Conservation (phyloP, 1,284 basidiomycete species). For the Fomitopsis betulina region DNA sequence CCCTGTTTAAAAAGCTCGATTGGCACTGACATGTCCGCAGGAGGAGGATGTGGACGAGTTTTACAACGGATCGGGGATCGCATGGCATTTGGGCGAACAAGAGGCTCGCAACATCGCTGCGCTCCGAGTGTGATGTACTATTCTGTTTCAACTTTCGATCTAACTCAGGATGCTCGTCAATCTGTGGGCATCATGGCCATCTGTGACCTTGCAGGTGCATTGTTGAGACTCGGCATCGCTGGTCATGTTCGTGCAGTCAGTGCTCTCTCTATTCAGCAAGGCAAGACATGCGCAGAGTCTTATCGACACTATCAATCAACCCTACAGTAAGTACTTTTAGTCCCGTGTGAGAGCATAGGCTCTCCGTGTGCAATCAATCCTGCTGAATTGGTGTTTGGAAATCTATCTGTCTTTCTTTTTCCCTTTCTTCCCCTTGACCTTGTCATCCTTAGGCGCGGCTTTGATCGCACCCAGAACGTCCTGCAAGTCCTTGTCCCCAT, state of each 20-base stretch:
- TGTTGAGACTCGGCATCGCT: no score
- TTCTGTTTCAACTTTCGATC: no score
- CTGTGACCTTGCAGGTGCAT: no score
- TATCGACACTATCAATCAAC: no score
- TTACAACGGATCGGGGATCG: slow-evolving; percentile 88
- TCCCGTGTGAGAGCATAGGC: no score
- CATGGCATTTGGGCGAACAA: slow-evolving; percentile 77
- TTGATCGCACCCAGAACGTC: slow-evolving; percentile 42
- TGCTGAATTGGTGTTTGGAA: neutral
- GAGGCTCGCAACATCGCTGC: slow-evolving; percentile 73
- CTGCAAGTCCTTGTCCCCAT: slow-evolving; percentile 28
- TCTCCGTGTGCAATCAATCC: no score
- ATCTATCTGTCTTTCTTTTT: neutral
- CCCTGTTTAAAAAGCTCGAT: neutral
- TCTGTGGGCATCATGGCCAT: no score
- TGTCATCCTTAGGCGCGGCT: slow-evolving; percentile 35
- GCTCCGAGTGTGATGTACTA: slow-evolving; percentile 44
- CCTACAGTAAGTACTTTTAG: no score
- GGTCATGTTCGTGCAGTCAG: no score
- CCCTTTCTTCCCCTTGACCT: slow-evolving; percentile 12
- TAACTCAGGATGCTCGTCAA: no score
- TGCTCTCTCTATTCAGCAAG: no score
- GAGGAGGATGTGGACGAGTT: slow-evolving; percentile 92
- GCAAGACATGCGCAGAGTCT: no score
- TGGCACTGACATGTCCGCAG: slow-evolving; percentile 32